Base-by-base conservation (phyloP, 495 filamentous ascomycete genomes). In the Daldinia vernicosa region DNA sequence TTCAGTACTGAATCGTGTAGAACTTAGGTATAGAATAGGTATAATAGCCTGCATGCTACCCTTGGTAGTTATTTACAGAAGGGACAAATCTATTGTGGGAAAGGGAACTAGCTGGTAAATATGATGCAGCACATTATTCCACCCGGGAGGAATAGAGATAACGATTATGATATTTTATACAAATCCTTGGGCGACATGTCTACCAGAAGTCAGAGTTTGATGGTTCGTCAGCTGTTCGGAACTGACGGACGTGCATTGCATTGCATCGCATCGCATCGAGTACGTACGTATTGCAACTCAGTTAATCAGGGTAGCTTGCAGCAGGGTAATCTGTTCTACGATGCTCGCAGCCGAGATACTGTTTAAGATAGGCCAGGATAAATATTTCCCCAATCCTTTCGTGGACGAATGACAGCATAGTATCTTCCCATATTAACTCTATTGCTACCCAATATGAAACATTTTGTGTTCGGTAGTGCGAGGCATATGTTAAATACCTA, bases 201-300 rank as follows among this genome's bases (percentile, higher is more conserved):
- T 47, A 47, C 43, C 43, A 51, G 3, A 12, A 52, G 14, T 40
- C 2, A 17, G 47, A 40, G 26, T 26, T 15, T 37, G 4, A 53
- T 17, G 22, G 64, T 64, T 57, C 24, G 60, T 64, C 66, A 43
- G 51, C 40, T 24, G 56, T 27, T 40, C 30, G 52, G 55, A 33
- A 60, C 47, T 6, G 54, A 24, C 35, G 24, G 35, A 26, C 40
- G 24, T 65, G 61, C 64, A 65, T 69, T 57, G 65, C 70, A 68
- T 69, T 40, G 60, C 64, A 65, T 68, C 1, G 60, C 64, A 65
- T 68, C 1, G 65, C 55, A 69, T 64, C 45, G 4, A 47, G 8
- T 47, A 22, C 19, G 8, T 24, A 55, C n/a, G 54, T 55, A 66
- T 12, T 57, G 22, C 8, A 30, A 27, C 17, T 33, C 2, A 30